phyloP scores from a whole-genome alignment of 768 basidiomycete genomes.

The Mycena capillaripes region DNA sequence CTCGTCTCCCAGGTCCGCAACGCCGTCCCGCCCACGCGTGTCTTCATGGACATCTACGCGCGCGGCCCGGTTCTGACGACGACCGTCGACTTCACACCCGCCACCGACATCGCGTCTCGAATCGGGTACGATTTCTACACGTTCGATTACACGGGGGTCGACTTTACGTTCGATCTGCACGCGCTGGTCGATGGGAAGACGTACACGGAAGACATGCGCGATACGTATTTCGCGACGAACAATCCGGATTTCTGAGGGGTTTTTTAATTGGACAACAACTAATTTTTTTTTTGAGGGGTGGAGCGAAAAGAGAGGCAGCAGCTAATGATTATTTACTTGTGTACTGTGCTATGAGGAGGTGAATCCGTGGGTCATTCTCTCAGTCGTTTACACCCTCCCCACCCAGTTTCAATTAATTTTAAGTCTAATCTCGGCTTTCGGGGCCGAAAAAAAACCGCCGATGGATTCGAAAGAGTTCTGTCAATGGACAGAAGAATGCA shows the following conservation, averaged over 20 bases:
- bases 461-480: too few relatives aligned
- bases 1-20: conserved; percentile 40
- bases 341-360: too few relatives aligned
- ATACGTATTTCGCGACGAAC: conserved; percentile 45
- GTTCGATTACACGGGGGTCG: conserved; percentile 44
- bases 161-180: conserved; percentile 48
- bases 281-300: too few relatives aligned
- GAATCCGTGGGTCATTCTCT: too few relatives aligned
- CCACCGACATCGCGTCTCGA: conserved; percentile 39
- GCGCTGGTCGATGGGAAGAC: conserved; percentile 43
- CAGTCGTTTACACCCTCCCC: too few relatives aligned
- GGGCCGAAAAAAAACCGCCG: too few relatives aligned
- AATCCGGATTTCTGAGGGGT: conserved; percentile 25
- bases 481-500: too few relatives aligned
- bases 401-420: too few relatives aligned
- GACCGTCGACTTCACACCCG: conserved; percentile 44
- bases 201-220: conserved; percentile 48
- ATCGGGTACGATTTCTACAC: conserved; percentile 50
- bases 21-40: conserved; percentile 43
- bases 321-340: too few relatives aligned
- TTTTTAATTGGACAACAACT: too few relatives aligned
- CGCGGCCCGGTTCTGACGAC: conserved; percentile 43
- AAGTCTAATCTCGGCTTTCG: too few relatives aligned
- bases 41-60: conserved; percentile 43
- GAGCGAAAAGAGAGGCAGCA: too few relatives aligned